Percentiles rank a stretch among this genome's conserved stretches.
Evolutionary conservation across 208 protist species (phyloP).

Genomic region (Leishmania gerbilli): DNA sequence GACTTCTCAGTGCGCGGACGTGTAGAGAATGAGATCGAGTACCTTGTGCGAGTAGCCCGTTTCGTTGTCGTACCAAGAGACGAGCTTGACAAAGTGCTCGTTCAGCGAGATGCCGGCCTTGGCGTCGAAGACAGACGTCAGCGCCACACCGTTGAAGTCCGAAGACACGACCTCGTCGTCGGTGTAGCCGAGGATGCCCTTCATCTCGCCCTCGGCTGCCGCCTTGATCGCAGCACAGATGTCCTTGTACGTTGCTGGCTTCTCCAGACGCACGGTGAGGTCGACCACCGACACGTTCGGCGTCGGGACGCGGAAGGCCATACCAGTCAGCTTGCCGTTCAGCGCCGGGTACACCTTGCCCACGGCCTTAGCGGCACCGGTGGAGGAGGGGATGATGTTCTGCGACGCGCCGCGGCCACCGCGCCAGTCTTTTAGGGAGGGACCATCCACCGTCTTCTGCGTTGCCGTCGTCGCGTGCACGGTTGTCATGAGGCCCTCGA

Average conservation of each 20-base stretch:
- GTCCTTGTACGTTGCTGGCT: slow-evolving; percentile 94
- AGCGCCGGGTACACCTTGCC: slow-evolving; percentile 94
- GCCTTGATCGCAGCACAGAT: slow-evolving; percentile 96
- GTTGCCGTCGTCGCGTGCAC: slow-evolving; percentile 99
- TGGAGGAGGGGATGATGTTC: slow-evolving; percentile 99
- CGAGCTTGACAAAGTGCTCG: slow-evolving; percentile 98
- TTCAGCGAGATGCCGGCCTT: slow-evolving; percentile 97
- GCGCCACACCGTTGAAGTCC: slow-evolving; percentile 97
- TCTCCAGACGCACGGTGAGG: slow-evolving; percentile 95
- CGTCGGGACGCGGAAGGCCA: slow-evolving; percentile 99
- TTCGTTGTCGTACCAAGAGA: slow-evolving; percentile 99
- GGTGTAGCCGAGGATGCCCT: slow-evolving; percentile 98
- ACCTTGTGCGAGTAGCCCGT: slow-evolving; percentile 99
- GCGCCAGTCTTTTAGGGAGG: slow-evolving; percentile 98
- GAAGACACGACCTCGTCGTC: slow-evolving; percentile 98
- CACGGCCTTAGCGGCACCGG: slow-evolving; percentile 99
- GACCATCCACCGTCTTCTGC: slow-evolving; percentile 98
- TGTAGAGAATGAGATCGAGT: slow-evolving; percentile 95
- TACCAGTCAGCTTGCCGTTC: slow-evolving; percentile 94
- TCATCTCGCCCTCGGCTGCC: slow-evolving; percentile 91
- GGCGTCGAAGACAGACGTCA: slow-evolving; percentile 98
- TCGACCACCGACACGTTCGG: slow-evolving; percentile 99
- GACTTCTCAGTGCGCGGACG: slow-evolving; percentile 39
- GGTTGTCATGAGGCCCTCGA: slow-evolving; percentile 99
- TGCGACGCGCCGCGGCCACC: slow-evolving; percentile 92